Conservation (phyloP, 441 rosid species). For the Adansonia gregorii region DNA sequence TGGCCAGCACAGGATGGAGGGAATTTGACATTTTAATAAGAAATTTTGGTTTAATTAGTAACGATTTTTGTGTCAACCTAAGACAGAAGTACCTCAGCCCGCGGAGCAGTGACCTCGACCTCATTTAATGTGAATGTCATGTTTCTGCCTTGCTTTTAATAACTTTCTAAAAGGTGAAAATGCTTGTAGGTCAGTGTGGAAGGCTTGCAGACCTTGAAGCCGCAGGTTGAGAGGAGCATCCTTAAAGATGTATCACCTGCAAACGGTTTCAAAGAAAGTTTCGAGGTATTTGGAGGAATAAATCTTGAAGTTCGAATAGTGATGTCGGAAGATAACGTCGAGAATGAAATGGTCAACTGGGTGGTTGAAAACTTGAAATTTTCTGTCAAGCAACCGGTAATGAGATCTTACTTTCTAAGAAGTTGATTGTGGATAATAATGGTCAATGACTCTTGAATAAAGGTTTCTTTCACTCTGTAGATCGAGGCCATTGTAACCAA, state of each 20-base stretch:
- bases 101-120: neutral
- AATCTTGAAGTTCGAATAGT: conserved; percentile 75
- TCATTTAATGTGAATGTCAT: neutral
- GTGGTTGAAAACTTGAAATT: conserved; percentile 77
- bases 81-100: neutral
- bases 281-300: conserved; percentile 60
- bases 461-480: conserved; percentile 39
- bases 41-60: neutral
- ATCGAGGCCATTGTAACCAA: conserved; percentile 86
- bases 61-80: neutral
- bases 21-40: neutral
- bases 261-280: conserved; percentile 64
- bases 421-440: neutral
- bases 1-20: neutral
- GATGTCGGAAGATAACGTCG: conserved; percentile 52
- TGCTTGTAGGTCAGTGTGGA: conserved; percentile 73
- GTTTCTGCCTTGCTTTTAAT: conserved; percentile 28
- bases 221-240: conserved; percentile 49
- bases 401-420: conserved; percentile 26
- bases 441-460: neutral
- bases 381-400: conserved; percentile 88
- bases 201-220: conserved; percentile 86
- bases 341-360: conserved; percentile 66
- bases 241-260: conserved; percentile 33
- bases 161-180: conserved; percentile 15